Conservation (phyloP, 495 filamentous ascomycete genomes). For the Aspergillus biplanus region DNA sequence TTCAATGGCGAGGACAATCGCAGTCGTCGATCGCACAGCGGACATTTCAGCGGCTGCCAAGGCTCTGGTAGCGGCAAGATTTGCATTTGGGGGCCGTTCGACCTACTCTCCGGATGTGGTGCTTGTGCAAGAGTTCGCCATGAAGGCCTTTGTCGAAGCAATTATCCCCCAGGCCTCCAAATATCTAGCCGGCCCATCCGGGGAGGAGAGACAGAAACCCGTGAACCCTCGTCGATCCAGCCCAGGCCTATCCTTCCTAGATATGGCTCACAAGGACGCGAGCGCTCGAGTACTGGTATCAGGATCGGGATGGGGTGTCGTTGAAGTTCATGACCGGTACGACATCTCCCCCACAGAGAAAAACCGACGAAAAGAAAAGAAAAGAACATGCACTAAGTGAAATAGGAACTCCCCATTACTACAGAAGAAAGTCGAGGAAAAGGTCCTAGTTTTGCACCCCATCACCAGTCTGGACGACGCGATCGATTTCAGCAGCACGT, state of each 20-base stretch:
- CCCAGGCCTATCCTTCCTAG: constrained; percentile 22
- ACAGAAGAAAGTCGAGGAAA: constrained; percentile 35
- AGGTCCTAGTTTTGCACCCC: constrained; percentile 40
- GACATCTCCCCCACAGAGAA: background rate
- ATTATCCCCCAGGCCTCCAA: constrained; percentile 40
- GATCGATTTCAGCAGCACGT: constrained; percentile 43
- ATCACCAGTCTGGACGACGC: constrained; percentile 50
- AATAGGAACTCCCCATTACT: constrained; percentile 32
- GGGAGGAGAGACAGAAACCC: constrained; percentile 25
- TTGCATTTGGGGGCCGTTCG: constrained; percentile 52
- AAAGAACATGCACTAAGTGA: background rate
- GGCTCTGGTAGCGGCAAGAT: constrained; percentile 50
- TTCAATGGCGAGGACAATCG: constrained; percentile 38
- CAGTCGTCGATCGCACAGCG: constrained; percentile 57
- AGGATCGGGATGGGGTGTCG: constrained; percentile 36
- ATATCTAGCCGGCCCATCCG: constrained; percentile 38
- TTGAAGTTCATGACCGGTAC: constrained; percentile 36
- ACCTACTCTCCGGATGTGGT: constrained; percentile 59
- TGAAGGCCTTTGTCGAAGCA: constrained; percentile 52
- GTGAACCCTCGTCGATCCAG: constrained; percentile 23
- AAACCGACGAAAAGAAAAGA: background rate
- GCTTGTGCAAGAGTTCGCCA: constrained; percentile 58
- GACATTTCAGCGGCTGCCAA: constrained; percentile 49
- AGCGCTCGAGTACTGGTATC: constrained; percentile 30
- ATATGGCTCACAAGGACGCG: constrained; percentile 30